Conservation (phyloP, 768 basidiomycete genomes). For the Fistulinella prunicolor region DNA sequence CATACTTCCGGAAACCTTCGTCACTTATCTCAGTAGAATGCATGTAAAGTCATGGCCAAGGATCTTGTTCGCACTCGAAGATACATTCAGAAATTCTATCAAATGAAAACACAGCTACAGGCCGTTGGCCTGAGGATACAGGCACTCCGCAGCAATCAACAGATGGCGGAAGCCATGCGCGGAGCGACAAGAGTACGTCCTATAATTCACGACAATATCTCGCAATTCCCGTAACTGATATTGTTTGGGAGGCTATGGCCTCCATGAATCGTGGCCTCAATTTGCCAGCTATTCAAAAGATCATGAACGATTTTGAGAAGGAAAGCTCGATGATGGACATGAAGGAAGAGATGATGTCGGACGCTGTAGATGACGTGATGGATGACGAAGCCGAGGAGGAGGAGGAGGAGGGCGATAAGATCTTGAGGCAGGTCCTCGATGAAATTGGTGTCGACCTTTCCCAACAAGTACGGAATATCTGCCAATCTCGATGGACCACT, state of each 20-base stretch:
- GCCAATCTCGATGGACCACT: not conserved
- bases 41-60: slow-evolving; percentile 99
- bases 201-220: not conserved
- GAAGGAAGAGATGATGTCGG: slow-evolving; percentile 99
- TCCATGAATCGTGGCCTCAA: slow-evolving; percentile 97
- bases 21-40: slow-evolving; percentile 59
- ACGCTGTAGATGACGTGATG: slow-evolving; percentile 97
- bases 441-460: slow-evolving; percentile 93
- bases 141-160: slow-evolving; percentile 93
- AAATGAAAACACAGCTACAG: slow-evolving; percentile 98
- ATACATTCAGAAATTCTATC: slow-evolving; percentile 97
- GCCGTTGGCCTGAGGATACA: slow-evolving; percentile 95
- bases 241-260: slow-evolving; percentile 78
- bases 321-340: slow-evolving; percentile 99
- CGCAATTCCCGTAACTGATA: slow-evolving; percentile 2
- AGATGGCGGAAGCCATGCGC: slow-evolving; percentile 99
- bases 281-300: slow-evolving; percentile 89
- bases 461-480: slow-evolving; percentile 58
- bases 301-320: slow-evolving; percentile 98
- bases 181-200: slow-evolving; percentile 86
- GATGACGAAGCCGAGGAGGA: slow-evolving; percentile 90
- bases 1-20: slow-evolving; percentile 5
- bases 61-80: slow-evolving; percentile 94
- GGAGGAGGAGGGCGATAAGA: slow-evolving; percentile 94
- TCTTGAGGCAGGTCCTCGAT: slow-evolving; percentile 92